Evolutionary conservation across 1,284 basidiomycete genomes (phyloP), one percentile per base, ranked within the genome.

Genomic region (Cutaneotrichosporon mucoides): DNA sequence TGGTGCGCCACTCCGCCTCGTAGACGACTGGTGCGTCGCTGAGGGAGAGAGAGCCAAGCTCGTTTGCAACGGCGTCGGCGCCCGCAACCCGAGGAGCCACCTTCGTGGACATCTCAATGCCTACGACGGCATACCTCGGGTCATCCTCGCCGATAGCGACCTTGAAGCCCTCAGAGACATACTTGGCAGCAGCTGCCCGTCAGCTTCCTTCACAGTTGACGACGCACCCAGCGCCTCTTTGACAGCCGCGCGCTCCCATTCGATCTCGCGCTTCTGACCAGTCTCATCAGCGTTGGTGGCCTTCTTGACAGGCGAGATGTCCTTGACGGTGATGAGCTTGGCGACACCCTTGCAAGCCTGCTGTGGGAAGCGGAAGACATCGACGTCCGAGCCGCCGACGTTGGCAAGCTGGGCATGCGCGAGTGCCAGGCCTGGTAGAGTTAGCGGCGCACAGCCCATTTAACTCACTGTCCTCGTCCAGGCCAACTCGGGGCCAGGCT

Each of bases 141-240:
- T 55, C 57, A 4, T 77, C 90, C 85, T 88, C 90, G 13, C 75
- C 71, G 36, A 90, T 79, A 63, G 86, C 82, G 55, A 91, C 65
- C 4, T 82, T 79, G 72, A 88, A 88, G 4, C 81, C 81, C 13
- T 79, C 71, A 6, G 85, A 84, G 59, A 92, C 75, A 70, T 87
- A 89, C 72, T 86, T 88, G 16, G 88, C 78, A 68, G 89, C 87
- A 43, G 89, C 89, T 90, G 64, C 1, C 2, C 12, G 34, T 57
- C 15, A 54, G 55, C 6, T 24, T 24, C 24, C 24, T 24, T 24
- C 24, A 24, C 24, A 24, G 24, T 24, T 24, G 24, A 24, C 35
- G 46, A 67, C 70, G 68, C 64, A 78, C 76, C 53, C 0, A 81
- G 65, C 0, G 69, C 62, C 65, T 81, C 79, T 60, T 80, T 81